Evolutionary conservation across 1,139 yeast genomes (phyloP), one percentile per base, ranked within the genome.

Genomic region (Kazachstania sp.): DNA sequence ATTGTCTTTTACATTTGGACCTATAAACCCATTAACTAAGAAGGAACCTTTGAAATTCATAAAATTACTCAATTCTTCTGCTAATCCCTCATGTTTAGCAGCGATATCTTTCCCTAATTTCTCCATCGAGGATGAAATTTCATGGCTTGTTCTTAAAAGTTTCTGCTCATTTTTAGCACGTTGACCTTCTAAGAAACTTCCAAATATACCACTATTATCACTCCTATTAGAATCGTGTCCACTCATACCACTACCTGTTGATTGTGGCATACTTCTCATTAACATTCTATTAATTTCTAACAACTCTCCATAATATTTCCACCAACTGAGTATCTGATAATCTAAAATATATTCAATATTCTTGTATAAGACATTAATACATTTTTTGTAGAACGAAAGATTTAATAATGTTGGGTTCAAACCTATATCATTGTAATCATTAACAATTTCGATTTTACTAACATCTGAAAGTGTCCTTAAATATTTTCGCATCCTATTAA

Each of bases 41-140:
- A 77, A 71, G 1, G 64, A 63, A 1, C 74, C 63, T 55, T 76
- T 75, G 61, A 75, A 79, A 47, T 67, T 71, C 51, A 83, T 64
- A 50, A 76, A 81, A 45, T 73, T 74, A 44, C 83, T 80, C 19
- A 82, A 69, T 56, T 81, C 85, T 43, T 78, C 73, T 0, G 90
- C 88, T 11, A 82, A 57, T 3, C 63, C 57, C 57, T 83, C 90
- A 61, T 83, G 85, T 31, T 59, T 65, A 29, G 48, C 32, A 47
- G 59, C 50, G 51, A 57, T 43, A 46, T 58, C 44, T 50, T 44
- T 19, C 65, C 55, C 47, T 15, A 55, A 36, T 8, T 44, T 46
- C 11, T 50, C 38, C 41, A 61, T 39, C 16, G 42, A 46, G 35
- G 29, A 45, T 6, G 50, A 43, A n/a, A 55, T 42, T 30, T 50